Conservation (phyloP, 1,284 basidiomycete genomes). For the Peniophora sp. region DNA sequence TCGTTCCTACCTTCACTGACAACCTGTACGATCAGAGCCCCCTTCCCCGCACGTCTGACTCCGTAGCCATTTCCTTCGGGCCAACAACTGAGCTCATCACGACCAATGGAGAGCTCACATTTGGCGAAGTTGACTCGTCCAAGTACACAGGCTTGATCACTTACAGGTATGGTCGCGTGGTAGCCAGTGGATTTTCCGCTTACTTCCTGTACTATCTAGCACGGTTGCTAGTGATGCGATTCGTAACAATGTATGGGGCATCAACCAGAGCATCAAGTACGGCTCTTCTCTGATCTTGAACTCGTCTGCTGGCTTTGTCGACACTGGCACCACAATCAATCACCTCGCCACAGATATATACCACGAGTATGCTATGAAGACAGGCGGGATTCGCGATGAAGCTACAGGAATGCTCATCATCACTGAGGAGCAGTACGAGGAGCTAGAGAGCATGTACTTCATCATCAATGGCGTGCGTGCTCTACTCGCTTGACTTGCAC, state of each 20-base stretch:
- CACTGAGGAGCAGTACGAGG: conserved; percentile 26
- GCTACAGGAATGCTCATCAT: conserved; percentile 32
- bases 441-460: conserved; percentile 34
- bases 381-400: conserved; percentile 27
- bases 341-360: conserved; percentile 31
- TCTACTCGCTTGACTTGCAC: conserved; percentile 5
- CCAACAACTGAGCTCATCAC: conserved; percentile 23
- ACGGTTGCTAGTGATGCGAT: conserved; percentile 38
- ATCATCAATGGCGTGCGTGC: conserved; percentile 27
- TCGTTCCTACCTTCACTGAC: conserved; percentile 45
- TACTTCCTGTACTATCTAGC: conserved; percentile 27
- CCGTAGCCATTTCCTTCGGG: conserved; percentile 37
- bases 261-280: conserved; percentile 51
- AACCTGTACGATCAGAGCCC: conserved; percentile 32
- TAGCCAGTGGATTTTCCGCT: neutral
- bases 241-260: conserved; percentile 69
- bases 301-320: conserved; percentile 51
- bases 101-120: conserved; percentile 20
- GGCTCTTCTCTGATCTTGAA: conserved; percentile 38
- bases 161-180: conserved; percentile 31
- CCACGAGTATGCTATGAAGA: conserved; percentile 24
- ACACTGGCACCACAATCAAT: conserved; percentile 41
- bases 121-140: conserved; percentile 37
- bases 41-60: conserved; percentile 25
- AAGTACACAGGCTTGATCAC: conserved; percentile 39